phyloP scores from a whole-genome alignment of 805 yeast species.

The Torulaspora quercuum region DNA sequence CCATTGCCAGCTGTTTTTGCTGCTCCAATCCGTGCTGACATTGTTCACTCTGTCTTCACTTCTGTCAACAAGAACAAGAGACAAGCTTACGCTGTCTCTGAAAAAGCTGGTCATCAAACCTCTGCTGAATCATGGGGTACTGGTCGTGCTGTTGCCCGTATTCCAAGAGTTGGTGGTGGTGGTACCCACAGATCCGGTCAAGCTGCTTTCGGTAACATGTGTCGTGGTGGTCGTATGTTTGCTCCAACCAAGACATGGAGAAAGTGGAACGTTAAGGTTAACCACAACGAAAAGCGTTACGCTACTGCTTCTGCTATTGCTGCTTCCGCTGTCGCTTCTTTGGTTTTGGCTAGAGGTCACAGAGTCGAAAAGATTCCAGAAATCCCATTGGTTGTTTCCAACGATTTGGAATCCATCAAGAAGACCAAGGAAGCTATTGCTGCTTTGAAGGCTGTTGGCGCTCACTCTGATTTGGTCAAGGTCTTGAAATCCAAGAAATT shows the following conservation, averaged over 20 bases:
- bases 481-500: constrained; percentile 97
- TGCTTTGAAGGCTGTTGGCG: constrained; percentile 96
- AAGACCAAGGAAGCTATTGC: constrained; percentile 99
- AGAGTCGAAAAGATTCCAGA: constrained; percentile 96
- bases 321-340: constrained; percentile 96
- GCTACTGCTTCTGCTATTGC: constrained; percentile 99
- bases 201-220: constrained; percentile 99
- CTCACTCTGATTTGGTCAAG: constrained; percentile 96
- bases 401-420: constrained; percentile 85
- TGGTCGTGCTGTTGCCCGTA: constrained; percentile 99
- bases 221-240: constrained; percentile 99
- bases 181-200: constrained; percentile 99
- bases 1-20: constrained; percentile 98
- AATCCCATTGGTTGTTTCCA: constrained; percentile 95
- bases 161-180: constrained; percentile 99
- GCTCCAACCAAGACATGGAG: constrained; percentile 99
- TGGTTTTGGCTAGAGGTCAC: constrained; percentile 99
- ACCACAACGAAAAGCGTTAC: constrained; percentile 99
- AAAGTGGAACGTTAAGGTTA: constrained; percentile 99
- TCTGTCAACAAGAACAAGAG: constrained; percentile 99
- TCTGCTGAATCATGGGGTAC: constrained; percentile 99
- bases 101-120: constrained; percentile 99
- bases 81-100: constrained; percentile 99
- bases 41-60: constrained; percentile 98
- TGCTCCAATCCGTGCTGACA: constrained; percentile 99